phyloP scores from a whole-genome alignment of 257 asterid species.

The Nicotiana sylvestris region DNA sequence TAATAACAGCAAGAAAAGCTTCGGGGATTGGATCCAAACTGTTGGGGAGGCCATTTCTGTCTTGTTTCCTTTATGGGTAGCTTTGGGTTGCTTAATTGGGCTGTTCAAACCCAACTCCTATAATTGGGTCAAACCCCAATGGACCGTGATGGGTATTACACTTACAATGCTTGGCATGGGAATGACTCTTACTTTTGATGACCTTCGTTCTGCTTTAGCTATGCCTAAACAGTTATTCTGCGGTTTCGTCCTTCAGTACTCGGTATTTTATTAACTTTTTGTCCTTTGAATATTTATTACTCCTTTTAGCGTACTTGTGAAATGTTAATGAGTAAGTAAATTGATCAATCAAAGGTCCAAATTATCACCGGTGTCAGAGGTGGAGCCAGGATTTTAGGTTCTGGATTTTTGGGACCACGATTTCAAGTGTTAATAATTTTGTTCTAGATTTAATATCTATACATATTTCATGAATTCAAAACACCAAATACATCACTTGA shows the following conservation, averaged over 20 bases:
- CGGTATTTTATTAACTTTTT: constrained; percentile 35
- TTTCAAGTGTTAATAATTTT: no score
- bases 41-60: constrained; percentile 61
- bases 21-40: constrained; percentile 47
- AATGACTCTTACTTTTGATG: constrained; percentile 84
- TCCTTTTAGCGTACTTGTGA: background rate
- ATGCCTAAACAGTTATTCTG: constrained; percentile 77
- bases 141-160: constrained; percentile 81
- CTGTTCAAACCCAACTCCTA: constrained; percentile 54
- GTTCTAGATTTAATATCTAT: no score
- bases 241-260: constrained; percentile 71
- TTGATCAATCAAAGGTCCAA: background rate
- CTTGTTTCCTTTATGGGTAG: constrained; percentile 86
- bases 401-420: no score
- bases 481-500: no score
- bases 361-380: background rate
- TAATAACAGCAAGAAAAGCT: constrained; percentile 6
- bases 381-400: no score
- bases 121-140: constrained; percentile 75
- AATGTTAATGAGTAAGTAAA: background rate
- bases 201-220: constrained; percentile 74
- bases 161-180: constrained; percentile 97
- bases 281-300: background rate
- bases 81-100: constrained; percentile 77
- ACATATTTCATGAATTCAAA: no score